Evolutionary conservation across 345 rosid species (phyloP).

Genomic region (Moricandia arvensis): DNA sequence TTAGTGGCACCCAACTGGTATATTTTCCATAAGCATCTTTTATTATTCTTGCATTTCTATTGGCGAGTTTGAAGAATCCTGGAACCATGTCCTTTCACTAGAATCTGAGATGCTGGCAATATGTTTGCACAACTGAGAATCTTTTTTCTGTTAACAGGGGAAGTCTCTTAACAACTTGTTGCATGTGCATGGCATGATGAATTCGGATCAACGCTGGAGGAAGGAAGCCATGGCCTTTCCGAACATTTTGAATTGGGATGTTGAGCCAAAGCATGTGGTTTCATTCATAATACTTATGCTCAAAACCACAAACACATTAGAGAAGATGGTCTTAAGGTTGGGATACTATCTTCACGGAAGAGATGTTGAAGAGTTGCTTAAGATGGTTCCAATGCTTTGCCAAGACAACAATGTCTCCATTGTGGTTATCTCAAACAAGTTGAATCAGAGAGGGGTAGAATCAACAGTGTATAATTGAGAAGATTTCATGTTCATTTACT

Average conservation of each 20-base stretch:
- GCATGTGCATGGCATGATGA: neutral
- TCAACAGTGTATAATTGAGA: neutral
- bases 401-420: neutral
- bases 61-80: neutral
- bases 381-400: neutral
- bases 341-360: neutral
- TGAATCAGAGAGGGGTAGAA: neutral
- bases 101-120: neutral
- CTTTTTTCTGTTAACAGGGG: neutral
- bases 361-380: neutral
- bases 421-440: neutral
- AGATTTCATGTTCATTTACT: neutral
- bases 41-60: neutral
- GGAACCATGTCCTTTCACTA: neutral
- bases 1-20: neutral
- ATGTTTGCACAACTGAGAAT: neutral
- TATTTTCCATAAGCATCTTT: neutral
- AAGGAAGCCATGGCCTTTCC: neutral
- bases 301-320: constrained; percentile 1
- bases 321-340: constrained; percentile 9
- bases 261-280: neutral
- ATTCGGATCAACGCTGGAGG: neutral
- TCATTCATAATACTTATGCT: neutral
- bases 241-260: neutral
- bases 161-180: neutral